Conservation (phyloP, 768 basidiomycete species). For the Goffeauzyma gilvescens region DNA sequence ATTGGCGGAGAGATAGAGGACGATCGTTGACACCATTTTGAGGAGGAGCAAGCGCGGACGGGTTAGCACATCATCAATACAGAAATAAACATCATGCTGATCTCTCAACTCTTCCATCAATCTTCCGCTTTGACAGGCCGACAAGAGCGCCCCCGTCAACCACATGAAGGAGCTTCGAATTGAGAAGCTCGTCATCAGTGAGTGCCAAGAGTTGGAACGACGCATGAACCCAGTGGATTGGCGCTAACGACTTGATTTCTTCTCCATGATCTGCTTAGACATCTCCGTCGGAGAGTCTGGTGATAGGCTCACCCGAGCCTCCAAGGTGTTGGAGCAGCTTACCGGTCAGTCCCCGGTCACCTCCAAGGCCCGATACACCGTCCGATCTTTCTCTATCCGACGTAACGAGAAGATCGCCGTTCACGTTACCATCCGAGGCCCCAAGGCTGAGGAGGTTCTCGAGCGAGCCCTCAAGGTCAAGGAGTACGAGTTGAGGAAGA, state of each 20-base stretch:
- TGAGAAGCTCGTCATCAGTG: conserved; percentile 99
- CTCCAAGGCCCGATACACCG: conserved; percentile 98
- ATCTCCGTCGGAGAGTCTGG: conserved; percentile 99
- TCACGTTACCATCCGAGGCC: conserved; percentile 95
- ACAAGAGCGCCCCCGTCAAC: conserved; percentile 40
- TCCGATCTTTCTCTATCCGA: conserved; percentile 95
- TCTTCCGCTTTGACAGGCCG: too few relatives aligned
- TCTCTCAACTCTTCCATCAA: too few relatives aligned
- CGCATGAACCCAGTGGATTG: not conserved
- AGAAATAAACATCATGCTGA: too few relatives aligned
- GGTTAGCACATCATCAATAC: too few relatives aligned
- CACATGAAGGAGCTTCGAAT: conserved; percentile 90
- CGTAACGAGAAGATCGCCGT: conserved; percentile 99
- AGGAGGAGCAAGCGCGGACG: too few relatives aligned
- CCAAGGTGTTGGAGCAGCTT: conserved; percentile 97
- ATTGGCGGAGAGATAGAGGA: too few relatives aligned
- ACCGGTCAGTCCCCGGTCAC: conserved; percentile 98
- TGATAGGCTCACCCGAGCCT: conserved; percentile 94
- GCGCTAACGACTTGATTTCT: not conserved
- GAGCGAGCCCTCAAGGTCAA: conserved; percentile 99
- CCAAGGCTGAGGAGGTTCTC: conserved; percentile 98
- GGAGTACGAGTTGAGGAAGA: conserved; percentile 94
- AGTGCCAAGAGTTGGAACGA: conserved; percentile 32
- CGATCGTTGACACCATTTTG: too few relatives aligned
- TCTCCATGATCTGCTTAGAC: conserved; percentile 56